Conservation (phyloP, 2,329 filamentous ascomycete species). For the Ambrosiella cleistominuta region DNA sequence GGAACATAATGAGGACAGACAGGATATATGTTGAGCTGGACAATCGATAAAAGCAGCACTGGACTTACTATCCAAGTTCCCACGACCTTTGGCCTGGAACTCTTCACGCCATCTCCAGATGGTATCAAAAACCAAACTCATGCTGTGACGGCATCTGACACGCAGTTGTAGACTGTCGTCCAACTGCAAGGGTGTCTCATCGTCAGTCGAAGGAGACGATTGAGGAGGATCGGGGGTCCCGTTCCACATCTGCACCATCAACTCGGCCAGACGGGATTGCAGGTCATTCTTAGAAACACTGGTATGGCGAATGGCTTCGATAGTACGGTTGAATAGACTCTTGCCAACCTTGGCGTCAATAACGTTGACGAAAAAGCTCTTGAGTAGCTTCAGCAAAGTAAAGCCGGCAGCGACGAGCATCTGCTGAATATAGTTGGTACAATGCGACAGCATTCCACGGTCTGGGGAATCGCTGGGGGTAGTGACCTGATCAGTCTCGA, state of each 20-base stretch:
- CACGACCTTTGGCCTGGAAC: constrained; percentile 53
- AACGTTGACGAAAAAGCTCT: constrained; percentile 57
- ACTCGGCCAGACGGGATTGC: constrained; percentile 60
- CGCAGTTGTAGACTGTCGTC: constrained; percentile 63
- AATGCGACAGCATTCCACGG: constrained; percentile 43
- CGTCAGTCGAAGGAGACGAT: constrained; percentile 28
- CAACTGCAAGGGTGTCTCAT: constrained; percentile 31
- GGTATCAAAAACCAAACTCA: constrained; percentile 70
- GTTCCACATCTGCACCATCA: constrained; percentile 81
- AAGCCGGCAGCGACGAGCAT: constrained; percentile 73
- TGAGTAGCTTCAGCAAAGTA: constrained; percentile 59
- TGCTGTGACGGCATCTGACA: constrained; percentile 68
- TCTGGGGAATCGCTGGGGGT: constrained; percentile 28
- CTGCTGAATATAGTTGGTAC: constrained; percentile 63
- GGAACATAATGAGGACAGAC: background rate
- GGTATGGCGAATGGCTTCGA: constrained; percentile 51
- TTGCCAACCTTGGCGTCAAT: constrained; percentile 52
- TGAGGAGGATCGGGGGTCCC: constrained; percentile 33
- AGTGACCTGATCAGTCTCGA: constrained; percentile 33
- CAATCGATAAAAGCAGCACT: background rate
- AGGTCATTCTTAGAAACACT: constrained; percentile 65
- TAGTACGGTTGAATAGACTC: constrained; percentile 51
- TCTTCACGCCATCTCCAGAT: constrained; percentile 77
- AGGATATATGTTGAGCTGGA: background rate
- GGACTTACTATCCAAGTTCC: constrained; percentile 50